Evolutionary conservation across 2,329 filamentous ascomycete genomes (phyloP).

Genomic region (Bipolaris oryzae): DNA sequence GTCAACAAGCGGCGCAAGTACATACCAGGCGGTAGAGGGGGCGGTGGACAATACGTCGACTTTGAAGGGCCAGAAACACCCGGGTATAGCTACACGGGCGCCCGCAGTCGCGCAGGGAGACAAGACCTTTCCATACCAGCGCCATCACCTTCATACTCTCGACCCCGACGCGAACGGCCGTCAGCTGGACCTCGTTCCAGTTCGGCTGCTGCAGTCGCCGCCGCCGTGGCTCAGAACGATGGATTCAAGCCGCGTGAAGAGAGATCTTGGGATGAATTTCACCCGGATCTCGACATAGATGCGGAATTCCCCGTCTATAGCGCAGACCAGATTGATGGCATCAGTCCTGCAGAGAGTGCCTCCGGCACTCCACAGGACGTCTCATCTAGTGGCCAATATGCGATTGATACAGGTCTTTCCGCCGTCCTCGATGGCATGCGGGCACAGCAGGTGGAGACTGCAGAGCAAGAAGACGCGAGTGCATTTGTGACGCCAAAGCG

Average conservation of each 20-base stretch:
- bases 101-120: constrained; percentile 60
- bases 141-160: constrained; percentile 53
- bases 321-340: constrained; percentile 84
- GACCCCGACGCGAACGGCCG: constrained; percentile 48
- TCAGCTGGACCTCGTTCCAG: constrained; percentile 72
- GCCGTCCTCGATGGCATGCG: constrained; percentile 44
- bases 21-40: constrained; percentile 83
- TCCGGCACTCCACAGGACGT: constrained; percentile 52
- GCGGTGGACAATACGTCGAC: constrained; percentile 83
- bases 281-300: constrained; percentile 92
- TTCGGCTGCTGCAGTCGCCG: constrained; percentile 85
- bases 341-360: constrained; percentile 55
- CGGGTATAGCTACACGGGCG: constrained; percentile 51
- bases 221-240: constrained; percentile 86
- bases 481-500: constrained; percentile 55
- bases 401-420: constrained; percentile 44
- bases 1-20: constrained; percentile 63
- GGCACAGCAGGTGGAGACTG: constrained; percentile 37
- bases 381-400: constrained; percentile 36
- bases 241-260: constrained; percentile 98
- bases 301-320: constrained; percentile 76
- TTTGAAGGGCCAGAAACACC: constrained; percentile 68
- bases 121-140: constrained; percentile 51
- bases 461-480: constrained; percentile 27
- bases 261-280: constrained; percentile 96